phyloP scores from a whole-genome alignment of 2,329 filamentous ascomycete genomes.

The Neonectria hederae region DNA sequence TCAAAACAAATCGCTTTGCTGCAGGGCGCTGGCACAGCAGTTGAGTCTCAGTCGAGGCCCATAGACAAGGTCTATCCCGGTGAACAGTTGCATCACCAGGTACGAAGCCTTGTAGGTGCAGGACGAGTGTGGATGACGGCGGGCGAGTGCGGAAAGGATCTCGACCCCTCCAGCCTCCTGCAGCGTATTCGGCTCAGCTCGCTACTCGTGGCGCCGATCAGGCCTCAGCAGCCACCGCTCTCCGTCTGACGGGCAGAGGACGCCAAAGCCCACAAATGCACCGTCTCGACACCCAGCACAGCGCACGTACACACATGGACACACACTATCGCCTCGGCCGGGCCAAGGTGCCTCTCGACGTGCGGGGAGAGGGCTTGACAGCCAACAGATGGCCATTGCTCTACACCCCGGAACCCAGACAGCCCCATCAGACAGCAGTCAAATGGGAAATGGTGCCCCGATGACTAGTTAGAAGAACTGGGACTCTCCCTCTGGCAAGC shows the following conservation, averaged over 20 bases:
- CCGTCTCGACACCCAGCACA: constrained; percentile 13
- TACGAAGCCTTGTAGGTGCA: not conserved
- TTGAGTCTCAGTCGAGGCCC: not conserved
- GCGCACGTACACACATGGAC: not conserved
- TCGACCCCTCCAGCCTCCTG: constrained; percentile 1
- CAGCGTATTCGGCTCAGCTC: constrained; percentile 19
- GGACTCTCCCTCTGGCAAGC: not conserved
- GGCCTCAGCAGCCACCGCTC: constrained; percentile 18
- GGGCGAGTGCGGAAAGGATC: not conserved
- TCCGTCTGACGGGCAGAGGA: constrained; percentile 20
- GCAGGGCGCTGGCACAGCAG: constrained; percentile 20
- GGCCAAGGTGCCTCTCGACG: constrained; percentile 29
- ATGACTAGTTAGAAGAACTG: constrained; percentile 23
- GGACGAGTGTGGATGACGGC: not conserved
- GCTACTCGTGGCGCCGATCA: constrained; percentile 24
- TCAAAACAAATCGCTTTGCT: not conserved
- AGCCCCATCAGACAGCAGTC: constrained; percentile 27
- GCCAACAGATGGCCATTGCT: constrained; percentile 35
- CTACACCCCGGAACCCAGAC: constrained; percentile 37
- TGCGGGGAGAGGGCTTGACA: constrained; percentile 33
- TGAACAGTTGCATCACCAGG: constrained; percentile 6
- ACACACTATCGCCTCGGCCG: constrained; percentile 7
- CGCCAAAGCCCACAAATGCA: constrained; percentile 30
- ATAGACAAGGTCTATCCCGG: constrained; percentile 20
- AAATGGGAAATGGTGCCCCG: constrained; percentile 31